A percentile compares a stretch with the other conserved stretches of the same genome.
Evolutionary conservation across 2,329 filamentous ascomycete genomes (phyloP).

Genomic region (Cryphonectria carpinicola): DNA sequence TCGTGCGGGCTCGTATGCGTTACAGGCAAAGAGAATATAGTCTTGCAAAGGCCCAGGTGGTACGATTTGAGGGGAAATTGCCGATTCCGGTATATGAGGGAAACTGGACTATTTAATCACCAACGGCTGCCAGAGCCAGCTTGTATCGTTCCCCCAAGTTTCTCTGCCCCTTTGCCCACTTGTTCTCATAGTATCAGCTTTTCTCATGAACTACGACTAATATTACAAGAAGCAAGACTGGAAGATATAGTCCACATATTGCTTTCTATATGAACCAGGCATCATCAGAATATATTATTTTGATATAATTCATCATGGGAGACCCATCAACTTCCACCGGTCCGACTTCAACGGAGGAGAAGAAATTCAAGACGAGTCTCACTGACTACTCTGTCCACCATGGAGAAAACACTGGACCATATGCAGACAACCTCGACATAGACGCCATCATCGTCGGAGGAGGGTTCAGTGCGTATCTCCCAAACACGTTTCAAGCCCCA

Average conservation of each 20-base stretch:
- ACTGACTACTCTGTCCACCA: slow-evolving; percentile 43
- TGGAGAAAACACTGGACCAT: slow-evolving; percentile 41
- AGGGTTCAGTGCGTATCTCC: slow-evolving; percentile 44
- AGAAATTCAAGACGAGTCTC: slow-evolving; percentile 48
- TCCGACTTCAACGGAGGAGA: slow-evolving; percentile 26
- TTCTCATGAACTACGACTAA: background rate
- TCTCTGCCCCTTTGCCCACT: background rate
- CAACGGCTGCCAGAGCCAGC: background rate
- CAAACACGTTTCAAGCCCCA: too few species aligned
- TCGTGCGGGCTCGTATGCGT: background rate
- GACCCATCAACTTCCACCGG: slow-evolving; percentile 19
- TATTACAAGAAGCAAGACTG: too few species aligned
- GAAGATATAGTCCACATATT: background rate
- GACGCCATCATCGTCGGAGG: slow-evolving; percentile 51
- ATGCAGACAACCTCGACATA: slow-evolving; percentile 48
- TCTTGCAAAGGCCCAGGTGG: background rate
- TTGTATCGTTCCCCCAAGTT: background rate
- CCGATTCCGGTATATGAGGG: background rate
- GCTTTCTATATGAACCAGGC: background rate
- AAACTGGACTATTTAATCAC: background rate
- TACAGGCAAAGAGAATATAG: background rate
- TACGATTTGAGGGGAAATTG: background rate
- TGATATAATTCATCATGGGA: slow-evolving; percentile 31
- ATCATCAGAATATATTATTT: background rate
- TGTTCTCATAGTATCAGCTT: background rate